Evolutionary conservation across 768 basidiomycete species (phyloP).

Genomic region (Mycena metata): DNA sequence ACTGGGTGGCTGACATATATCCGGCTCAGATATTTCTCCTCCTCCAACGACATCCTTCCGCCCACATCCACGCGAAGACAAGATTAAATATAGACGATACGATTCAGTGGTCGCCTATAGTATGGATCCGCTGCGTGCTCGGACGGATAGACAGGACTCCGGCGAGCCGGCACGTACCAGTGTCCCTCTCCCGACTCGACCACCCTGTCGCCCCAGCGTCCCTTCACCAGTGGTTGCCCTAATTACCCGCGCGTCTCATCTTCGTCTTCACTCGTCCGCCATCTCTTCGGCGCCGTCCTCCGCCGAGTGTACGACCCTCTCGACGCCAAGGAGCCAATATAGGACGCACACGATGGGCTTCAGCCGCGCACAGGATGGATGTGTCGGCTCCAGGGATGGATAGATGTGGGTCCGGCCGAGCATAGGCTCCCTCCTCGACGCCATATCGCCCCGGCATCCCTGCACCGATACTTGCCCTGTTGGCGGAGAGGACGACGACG

Average conservation of each 20-base stretch:
- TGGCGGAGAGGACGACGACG: slow-evolving; percentile 17
- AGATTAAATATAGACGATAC: neutral
- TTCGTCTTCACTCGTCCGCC: too few relatives aligned
- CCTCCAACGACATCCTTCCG: too few relatives aligned
- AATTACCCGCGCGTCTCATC: too few relatives aligned
- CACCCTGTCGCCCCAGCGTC: neutral
- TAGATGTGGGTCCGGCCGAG: slow-evolving; percentile 6
- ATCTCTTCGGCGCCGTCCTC: neutral
- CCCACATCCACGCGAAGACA: neutral
- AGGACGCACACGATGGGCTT: neutral
- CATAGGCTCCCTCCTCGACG: neutral
- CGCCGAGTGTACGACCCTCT: neutral
- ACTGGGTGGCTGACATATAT: too few relatives aligned
- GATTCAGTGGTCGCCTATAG: neutral
- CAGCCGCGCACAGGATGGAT: neutral
- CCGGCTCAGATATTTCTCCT: too few relatives aligned
- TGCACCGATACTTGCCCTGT: neutral
- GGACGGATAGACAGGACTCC: neutral
- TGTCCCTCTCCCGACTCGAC: slow-evolving; percentile 1
- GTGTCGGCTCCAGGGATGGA: neutral
- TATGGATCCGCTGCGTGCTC: neutral
- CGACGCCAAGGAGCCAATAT: neutral
- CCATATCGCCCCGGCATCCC: slow-evolving; percentile 6
- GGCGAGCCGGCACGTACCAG: neutral
- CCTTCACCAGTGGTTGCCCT: too few relatives aligned